A percentile compares a stretch with the other conserved stretches of the same genome.
phyloP scores from a whole-genome alignment of 257 asterid genomes.

The Solanum boliviense region DNA sequence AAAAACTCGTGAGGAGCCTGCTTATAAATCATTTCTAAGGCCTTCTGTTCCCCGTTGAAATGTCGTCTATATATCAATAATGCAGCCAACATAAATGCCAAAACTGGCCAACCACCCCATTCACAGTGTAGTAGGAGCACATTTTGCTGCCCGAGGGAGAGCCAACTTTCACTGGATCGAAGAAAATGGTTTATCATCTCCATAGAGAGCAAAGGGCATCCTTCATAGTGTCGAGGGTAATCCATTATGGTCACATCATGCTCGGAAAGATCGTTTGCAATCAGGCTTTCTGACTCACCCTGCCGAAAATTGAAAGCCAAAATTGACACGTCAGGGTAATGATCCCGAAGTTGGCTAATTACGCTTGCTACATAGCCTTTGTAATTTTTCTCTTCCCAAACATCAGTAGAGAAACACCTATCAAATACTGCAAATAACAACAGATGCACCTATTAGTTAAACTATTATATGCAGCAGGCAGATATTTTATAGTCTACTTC shows the following conservation, averaged over 20 bases:
- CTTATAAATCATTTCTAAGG: constrained; percentile 58
- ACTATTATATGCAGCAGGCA: background rate
- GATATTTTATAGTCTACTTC: background rate
- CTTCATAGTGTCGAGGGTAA: constrained; percentile 34
- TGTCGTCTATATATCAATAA: constrained; percentile 40
- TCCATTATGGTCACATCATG: constrained; percentile 34
- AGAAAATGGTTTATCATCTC: constrained; percentile 59
- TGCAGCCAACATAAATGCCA: constrained; percentile 53
- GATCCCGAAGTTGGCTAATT: constrained; percentile 37
- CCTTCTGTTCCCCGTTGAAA: constrained; percentile 39
- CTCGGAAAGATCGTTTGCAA: constrained; percentile 19
- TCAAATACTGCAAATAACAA: constrained; percentile 43
- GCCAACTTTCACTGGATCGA: constrained; percentile 55
- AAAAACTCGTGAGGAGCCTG: constrained; percentile 46
- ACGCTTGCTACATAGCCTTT: constrained; percentile 23
- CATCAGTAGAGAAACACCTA: constrained; percentile 48
- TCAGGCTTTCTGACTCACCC: constrained; percentile 21
- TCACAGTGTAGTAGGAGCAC: constrained; percentile 60
- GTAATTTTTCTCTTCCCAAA: constrained; percentile 23
- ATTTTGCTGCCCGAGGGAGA: constrained; percentile 40
- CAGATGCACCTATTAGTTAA: background rate
- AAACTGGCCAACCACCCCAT: constrained; percentile 38
- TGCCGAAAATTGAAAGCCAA: constrained; percentile 49
- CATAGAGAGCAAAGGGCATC: constrained; percentile 41
- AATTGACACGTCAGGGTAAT: constrained; percentile 48